These are phyloP conservation scores for Protea cynaroides DNA, from an alignment of 164 flowering plant species.

Conservation along the genomic window DNA sequence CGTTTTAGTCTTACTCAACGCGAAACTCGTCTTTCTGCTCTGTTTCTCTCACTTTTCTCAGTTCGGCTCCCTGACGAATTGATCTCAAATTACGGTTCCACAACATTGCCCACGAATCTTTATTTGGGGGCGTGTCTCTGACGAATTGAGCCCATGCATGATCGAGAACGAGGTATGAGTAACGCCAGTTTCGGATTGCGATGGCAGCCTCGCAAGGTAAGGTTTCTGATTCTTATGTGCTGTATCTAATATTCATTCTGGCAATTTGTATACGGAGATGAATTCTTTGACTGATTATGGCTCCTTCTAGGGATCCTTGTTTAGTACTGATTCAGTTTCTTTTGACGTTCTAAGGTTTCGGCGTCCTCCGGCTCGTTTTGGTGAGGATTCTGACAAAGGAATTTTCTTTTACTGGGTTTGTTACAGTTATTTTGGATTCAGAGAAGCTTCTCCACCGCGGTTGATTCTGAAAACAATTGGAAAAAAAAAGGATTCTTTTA, in stretches of 20 bases:
- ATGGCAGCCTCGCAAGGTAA: too few relatives aligned
- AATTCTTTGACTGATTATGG: not conserved
- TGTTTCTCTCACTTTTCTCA: not conserved
- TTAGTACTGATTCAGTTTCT: slow-evolving; percentile 23
- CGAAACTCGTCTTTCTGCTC: not conserved
- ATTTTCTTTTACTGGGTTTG: not conserved
- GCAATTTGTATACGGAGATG: slow-evolving; percentile 18
- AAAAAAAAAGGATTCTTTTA: too few relatives aligned
- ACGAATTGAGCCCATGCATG: too few relatives aligned
- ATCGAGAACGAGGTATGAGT: too few relatives aligned
- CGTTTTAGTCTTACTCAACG: not conserved
- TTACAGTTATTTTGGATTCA: too few relatives aligned
- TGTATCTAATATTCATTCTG: slow-evolving; percentile 1
- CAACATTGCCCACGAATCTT: too few relatives aligned
- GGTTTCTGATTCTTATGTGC: slow-evolving; percentile 2
- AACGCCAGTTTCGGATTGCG: too few relatives aligned
- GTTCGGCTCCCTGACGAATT: not conserved
- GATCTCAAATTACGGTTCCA: too few relatives aligned
- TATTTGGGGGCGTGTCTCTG: too few relatives aligned
- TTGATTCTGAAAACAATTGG: too few relatives aligned
- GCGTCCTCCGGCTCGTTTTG: slow-evolving; percentile 38
- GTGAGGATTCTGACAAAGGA: slow-evolving; percentile 31
- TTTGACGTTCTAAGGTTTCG: slow-evolving; percentile 28
- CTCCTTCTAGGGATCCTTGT: slow-evolving; percentile 1
- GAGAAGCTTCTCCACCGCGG: too few relatives aligned